These are phyloP conservation scores for Phaeotremella fagi DNA, from an alignment of 768 basidiomycete species.

Conservation along the genomic window DNA sequence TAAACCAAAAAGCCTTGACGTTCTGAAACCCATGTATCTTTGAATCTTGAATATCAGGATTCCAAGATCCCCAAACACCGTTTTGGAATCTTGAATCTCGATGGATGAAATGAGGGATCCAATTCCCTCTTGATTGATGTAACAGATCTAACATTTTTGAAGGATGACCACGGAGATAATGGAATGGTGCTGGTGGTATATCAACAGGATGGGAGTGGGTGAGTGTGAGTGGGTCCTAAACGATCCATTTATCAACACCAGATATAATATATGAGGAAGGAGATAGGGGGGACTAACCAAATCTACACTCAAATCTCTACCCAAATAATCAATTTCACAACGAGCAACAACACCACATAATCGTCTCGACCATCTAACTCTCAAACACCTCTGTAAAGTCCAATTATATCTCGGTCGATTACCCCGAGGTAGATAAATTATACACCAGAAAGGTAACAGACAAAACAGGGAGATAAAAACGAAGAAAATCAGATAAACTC, in stretches of 20 bases:
- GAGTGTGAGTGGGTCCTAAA: conserved; percentile 25
- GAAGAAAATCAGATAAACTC: conserved; percentile 27
- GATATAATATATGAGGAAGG: not conserved
- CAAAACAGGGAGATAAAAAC: conserved; percentile 23
- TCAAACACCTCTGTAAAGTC: conserved; percentile 29
- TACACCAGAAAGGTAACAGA: conserved; percentile 29
- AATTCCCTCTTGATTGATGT: conserved; percentile 18
- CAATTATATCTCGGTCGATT: conserved; percentile 28
- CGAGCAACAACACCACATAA: conserved; percentile 33
- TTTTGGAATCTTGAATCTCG: conserved; percentile 2
- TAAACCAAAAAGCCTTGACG: conserved; percentile 40
- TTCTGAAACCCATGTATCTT: conserved; percentile 22
- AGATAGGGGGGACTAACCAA: conserved; percentile 13
- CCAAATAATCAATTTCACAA: conserved; percentile 40
- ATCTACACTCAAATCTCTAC: conserved; percentile 23
- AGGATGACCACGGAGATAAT: conserved; percentile 26
- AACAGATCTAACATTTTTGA: conserved; percentile 20
- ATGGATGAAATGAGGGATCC: conserved; percentile 30
- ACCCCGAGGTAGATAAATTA: conserved; percentile 14
- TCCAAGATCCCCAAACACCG: conserved; percentile 29
- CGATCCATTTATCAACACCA: not conserved
- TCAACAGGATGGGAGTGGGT: conserved; percentile 32
- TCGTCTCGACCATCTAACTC: conserved; percentile 27
- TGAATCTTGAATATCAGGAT: conserved; percentile 1
- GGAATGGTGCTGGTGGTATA: conserved; percentile 24